Base-by-base conservation (phyloP, 1,139 yeast species). In the Sugiyamaella paludigena region DNA sequence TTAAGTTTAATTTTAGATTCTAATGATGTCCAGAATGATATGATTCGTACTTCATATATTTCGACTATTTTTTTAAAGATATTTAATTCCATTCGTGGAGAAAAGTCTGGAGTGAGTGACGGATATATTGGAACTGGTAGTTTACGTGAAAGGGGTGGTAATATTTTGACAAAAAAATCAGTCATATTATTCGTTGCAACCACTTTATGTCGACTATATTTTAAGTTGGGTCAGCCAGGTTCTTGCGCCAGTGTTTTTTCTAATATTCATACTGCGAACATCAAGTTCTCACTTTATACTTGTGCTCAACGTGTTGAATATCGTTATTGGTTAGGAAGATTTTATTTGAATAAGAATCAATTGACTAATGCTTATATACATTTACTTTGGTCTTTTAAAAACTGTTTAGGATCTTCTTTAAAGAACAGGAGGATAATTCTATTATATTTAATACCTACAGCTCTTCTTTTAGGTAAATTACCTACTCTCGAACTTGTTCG, bases 231-330 rank as follows among this genome's bases (percentile, higher is more conserved):
- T 40, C 83, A 81, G 43, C 88, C 91, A 2, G 70, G 82, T 48
- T 71, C 84, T 10, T 85, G 94, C 63, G 80, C 85, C 30, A 85
- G 84, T 60, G 85, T 87, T 40, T 84, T 85, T 64, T 78, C 87
- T 36, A 86, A 85, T 62, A 79, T 86, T 71, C 83, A 80, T 57
- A 81, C 81, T 29, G 78, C 87, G 16, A 70, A 74, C 32, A 68
- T 83, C 41, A 65, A 63, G 36, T 74, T 82, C 55, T 59, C 68
- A 1, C 59, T 63, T 10, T 82, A 78, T 50, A 71, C 79, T 4
- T 66, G 69, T 39, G 67, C 79, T 1, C 82, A 83, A 53, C 79
- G 79, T 48, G 74, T 85, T 4, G 84, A 81, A 57, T 86, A 83
- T 64, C 69, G 92, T 46, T 87, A 74, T 63, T 79, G 82, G 59